Base-by-base conservation (phyloP, 2,329 filamentous ascomycete species). In the Xylaria sp. region DNA sequence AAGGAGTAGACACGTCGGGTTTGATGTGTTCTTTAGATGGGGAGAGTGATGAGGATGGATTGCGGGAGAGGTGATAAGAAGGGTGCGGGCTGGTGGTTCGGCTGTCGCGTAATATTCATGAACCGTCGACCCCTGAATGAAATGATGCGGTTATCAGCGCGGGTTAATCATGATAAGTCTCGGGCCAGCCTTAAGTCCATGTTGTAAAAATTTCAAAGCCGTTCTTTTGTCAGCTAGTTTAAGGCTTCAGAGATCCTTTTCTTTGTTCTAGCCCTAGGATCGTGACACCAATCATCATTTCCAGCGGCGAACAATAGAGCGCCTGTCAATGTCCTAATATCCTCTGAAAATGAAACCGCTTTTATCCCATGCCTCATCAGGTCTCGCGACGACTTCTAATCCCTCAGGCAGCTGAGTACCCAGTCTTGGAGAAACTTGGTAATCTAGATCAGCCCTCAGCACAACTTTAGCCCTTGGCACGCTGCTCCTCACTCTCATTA, bases 401-500 rank as follows among this genome's bases (percentile, higher is more conserved):
- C 28, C 51, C 5, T 64, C 51, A 12, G 52, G 61, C 41, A 64
- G 50, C 61, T 56, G n/a, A 37, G 18, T 64, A 13, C 15, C 51
- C 12, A 64, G 39, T 10, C 15, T 41, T 18, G 51, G 15, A 18
- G 23, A 37, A n/a, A 57, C 52, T n/a, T 15, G 12, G 15, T 28
- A 50, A 25, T 64, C 61, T n/a, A 52, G 50, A 56, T 57, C 54
- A 64, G 48, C 61, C 31, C 50, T 56, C 5, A 64, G 23, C 31
- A 64, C 23, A 2, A 64, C 61, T 37, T n/a, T 46, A 9, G 25
- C 51, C 12, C 61, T 52, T 50, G 51, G 12, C 44, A 50, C 41
- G 25, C 61, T 57, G 23, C 15, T 37, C n/a, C n/a, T 61, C 46
- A 61, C 13, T 15, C 23, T 44, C 31, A 10, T 51, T 4, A 39